Evolutionary conservation across 768 basidiomycete genomes (phyloP).

Genomic region (Phlebiopsis flavidoalba): DNA sequence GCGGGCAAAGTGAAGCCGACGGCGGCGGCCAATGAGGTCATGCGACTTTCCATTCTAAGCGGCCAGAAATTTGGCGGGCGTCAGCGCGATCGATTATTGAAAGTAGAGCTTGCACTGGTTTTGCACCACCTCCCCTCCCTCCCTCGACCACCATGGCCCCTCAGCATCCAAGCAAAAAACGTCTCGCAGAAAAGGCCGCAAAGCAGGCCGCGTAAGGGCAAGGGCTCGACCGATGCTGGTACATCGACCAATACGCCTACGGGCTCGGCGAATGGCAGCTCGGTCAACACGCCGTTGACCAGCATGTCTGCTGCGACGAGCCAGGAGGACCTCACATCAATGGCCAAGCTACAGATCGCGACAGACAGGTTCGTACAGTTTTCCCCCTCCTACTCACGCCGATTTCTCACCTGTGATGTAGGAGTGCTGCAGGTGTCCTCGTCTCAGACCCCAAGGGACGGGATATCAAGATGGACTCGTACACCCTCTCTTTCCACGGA

Average conservation of each 20-base stretch:
- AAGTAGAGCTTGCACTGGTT: constrained; percentile 2
- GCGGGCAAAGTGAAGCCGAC: too few species aligned
- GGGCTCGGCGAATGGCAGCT: constrained; percentile 58
- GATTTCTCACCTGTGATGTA: constrained; percentile 25
- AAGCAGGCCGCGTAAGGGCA: constrained; percentile 61
- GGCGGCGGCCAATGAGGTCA: constrained; percentile 1
- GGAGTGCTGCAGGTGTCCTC: constrained; percentile 88
- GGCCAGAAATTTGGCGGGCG: constrained; percentile 6
- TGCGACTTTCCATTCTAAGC: not conserved
- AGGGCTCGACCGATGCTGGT: constrained; percentile 38
- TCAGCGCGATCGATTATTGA: constrained; percentile 7
- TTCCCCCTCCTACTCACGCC: not conserved
- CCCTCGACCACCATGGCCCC: constrained; percentile 31
- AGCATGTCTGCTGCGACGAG: constrained; percentile 75
- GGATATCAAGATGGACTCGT: constrained; percentile 96
- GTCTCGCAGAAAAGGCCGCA: constrained; percentile 91
- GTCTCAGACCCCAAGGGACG: constrained; percentile 89
- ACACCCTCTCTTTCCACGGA: constrained; percentile 96
- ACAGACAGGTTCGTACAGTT: constrained; percentile 69
- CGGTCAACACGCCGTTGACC: constrained; percentile 75
- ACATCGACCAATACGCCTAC: constrained; percentile 57
- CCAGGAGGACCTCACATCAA: constrained; percentile 72
- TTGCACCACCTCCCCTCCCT: not conserved
- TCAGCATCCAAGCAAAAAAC: constrained; percentile 88
- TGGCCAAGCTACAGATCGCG: constrained; percentile 86